A percentile compares a stretch with the other conserved stretches of the same genome.
phyloP scores from a whole-genome alignment of 2,329 filamentous ascomycete genomes.

The Cytospora piceae region DNA sequence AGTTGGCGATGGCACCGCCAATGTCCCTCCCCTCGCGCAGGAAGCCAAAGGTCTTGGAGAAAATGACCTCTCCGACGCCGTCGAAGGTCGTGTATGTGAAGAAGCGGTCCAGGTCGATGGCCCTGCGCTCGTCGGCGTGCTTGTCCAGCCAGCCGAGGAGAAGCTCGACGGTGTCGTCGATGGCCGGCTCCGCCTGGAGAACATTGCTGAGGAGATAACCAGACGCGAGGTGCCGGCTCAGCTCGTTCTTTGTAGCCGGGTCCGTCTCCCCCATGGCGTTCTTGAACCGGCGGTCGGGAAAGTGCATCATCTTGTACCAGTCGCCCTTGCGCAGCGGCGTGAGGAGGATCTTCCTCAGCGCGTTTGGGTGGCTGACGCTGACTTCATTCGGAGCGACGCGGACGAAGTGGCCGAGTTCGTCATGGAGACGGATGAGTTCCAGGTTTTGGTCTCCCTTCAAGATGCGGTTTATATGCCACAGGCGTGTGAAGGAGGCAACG shows the following conservation, averaged over 20 bases:
- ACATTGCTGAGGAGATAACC: slow-evolving; percentile 41
- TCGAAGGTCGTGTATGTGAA: slow-evolving; percentile 39
- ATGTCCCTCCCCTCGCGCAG: slow-evolving; percentile 37
- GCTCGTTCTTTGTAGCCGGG: slow-evolving; percentile 41
- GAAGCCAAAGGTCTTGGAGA: slow-evolving; percentile 39
- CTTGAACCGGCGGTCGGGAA: slow-evolving; percentile 39
- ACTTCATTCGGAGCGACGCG: slow-evolving; percentile 18
- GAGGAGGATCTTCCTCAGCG: slow-evolving; percentile 1
- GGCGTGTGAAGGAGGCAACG: slow-evolving; percentile 7
- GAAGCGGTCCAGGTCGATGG: slow-evolving; percentile 33
- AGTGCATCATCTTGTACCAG: slow-evolving; percentile 20
- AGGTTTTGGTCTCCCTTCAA: slow-evolving; percentile 14
- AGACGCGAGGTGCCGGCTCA: slow-evolving; percentile 39
- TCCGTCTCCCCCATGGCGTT: slow-evolving; percentile 46
- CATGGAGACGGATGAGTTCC: slow-evolving; percentile 6
- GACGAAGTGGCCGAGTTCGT: slow-evolving; percentile 13
- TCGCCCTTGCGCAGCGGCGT: slow-evolving; percentile 13
- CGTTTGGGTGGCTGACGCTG: slow-evolving; percentile 22
- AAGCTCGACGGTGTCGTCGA: slow-evolving; percentile 30
- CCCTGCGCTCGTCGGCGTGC: slow-evolving; percentile 23
- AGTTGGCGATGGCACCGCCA: slow-evolving; percentile 36
- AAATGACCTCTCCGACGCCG: slow-evolving; percentile 40
- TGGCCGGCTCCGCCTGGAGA: slow-evolving; percentile 31
- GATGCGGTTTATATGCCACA: slow-evolving; percentile 18
- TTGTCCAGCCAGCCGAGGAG: slow-evolving; percentile 33